Evolutionary conservation across 2,329 filamentous ascomycete species (phyloP), one percentile per base, ranked within the genome.

Genomic region (Fusarium mundagurra): DNA sequence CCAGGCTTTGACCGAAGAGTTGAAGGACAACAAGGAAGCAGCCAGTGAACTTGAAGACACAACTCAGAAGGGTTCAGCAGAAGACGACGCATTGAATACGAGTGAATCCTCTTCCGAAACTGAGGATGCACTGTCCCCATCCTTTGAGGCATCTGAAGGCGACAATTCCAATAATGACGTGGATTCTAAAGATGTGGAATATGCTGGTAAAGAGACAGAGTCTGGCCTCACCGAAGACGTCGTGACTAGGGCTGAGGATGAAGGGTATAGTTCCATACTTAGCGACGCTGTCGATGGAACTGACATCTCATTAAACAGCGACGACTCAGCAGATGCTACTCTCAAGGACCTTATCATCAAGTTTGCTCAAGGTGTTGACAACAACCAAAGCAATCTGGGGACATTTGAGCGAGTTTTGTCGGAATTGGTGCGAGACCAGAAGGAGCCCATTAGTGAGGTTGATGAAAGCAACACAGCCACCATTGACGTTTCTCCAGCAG

Each of bases 321-420:
- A 55, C 34, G 48, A 39, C 22, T 57, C 57, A 38, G 34, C 66
- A 13, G 74, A 76, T 18, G 62, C 76, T 18, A 80, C 81, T 18
- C 79, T 88, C 55, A 85, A 85, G 65, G 85, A 89, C 57, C 82
- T 90, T 31, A 88, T 91, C 62, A 79, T 89, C 54, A 85, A 83
- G 68, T 85, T 89, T 64, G 86, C 88, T 4, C 82, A 84, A 33
- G 83, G 83, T 50, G 82, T 88, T 18, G 85, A 88, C 33, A 81
- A 84, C 31, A 82, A 75, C 60, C 78, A 71, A 33, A 72, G 70
- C 45, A 86, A 86, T 67, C 80, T 90, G 27, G 82, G 83, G 66
- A 83, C 83, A 16, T 89, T 90, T 71, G 87, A 89, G 74, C 82
- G 82, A 51, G 86, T 89, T 61, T 82, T 90, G 41, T 85, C 85